Base-by-base conservation (phyloP, 495 filamentous ascomycete genomes). In the Penicillium longicatenatum region DNA sequence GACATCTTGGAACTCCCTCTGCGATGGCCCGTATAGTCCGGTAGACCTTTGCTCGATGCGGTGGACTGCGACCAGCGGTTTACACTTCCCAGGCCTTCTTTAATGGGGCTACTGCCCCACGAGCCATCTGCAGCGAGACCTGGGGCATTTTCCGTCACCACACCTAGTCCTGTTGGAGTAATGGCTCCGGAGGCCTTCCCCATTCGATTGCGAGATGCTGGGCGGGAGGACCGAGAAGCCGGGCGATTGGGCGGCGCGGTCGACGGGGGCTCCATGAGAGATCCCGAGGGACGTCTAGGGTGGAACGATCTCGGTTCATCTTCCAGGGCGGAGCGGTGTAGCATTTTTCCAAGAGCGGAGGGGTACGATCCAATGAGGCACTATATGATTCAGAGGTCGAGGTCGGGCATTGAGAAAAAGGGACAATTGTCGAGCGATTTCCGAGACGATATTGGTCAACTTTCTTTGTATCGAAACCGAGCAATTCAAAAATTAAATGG, bases 31-130 rank as follows among this genome's bases (percentile, higher is more conserved):
- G 60, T 60, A 37, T 66, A 58, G 8, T 71, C 63, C 4, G 79
- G 73, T 39, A 88, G 88, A 30, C 79, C 72, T 46, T 77, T 83
- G 70, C 88, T 92, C 44, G 87, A 91, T 10, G 81, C 67, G 20
- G 91, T 90, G 4, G 89, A 91, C 26, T 87, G 84, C 26, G 89
- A 93, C 91, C 89, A 93, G 52, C 90, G 86, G 71, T 93, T 91
- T 65, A 91, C 79, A 56, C 86, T 91, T 31, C 83, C 85, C 42
- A 91, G 72, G 4, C 85, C 84, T 64, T 90, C 88, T 63, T 77
- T 81, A 55, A 86, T 71, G 52, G 73, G 79, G 46, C 75, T 73
- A 46, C 74, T 73, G 44, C 69, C 66, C 24, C 61, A 65, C 29
- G 59, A 46, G 29, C 50, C 59, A 6, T 53, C 62, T 22, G 58